phyloP scores from a whole-genome alignment of 208 protist genomes.

The Trypanosoma grayi region DNA sequence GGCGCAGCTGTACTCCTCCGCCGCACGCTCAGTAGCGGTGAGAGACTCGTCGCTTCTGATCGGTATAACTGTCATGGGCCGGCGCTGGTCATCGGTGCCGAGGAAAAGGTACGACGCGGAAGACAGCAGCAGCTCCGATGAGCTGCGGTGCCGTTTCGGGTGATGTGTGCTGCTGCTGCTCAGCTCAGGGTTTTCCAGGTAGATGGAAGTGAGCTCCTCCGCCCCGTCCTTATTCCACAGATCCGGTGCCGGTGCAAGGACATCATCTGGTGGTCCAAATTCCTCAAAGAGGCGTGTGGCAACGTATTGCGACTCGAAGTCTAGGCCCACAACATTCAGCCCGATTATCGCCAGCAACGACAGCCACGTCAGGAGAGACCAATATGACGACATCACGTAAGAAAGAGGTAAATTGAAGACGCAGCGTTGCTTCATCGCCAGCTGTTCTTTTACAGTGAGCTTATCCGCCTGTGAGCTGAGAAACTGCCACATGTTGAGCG shows the following conservation, averaged over 20 bases:
- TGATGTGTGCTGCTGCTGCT: slow-evolving; percentile 24
- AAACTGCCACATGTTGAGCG: slow-evolving; percentile 88
- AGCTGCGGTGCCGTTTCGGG: slow-evolving; percentile 28
- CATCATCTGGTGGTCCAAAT: slow-evolving; percentile 72
- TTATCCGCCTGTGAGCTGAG: slow-evolving; percentile 84
- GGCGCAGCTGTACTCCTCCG: slow-evolving; percentile 59
- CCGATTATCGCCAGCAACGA: slow-evolving; percentile 50
- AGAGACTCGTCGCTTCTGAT: slow-evolving; percentile 42
- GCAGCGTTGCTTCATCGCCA: slow-evolving; percentile 82
- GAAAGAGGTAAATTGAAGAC: slow-evolving; percentile 76
- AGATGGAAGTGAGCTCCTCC: slow-evolving; percentile 47
- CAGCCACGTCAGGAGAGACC: slow-evolving; percentile 80
- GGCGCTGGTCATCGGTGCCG: slow-evolving; percentile 63
- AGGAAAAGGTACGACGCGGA: slow-evolving; percentile 78
- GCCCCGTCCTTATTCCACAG: slow-evolving; percentile 48
- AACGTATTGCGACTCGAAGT: slow-evolving; percentile 83
- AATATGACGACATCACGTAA: slow-evolving; percentile 88
- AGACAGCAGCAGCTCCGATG: slow-evolving; percentile 62
- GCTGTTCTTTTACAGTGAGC: slow-evolving; percentile 62
- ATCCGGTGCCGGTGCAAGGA: slow-evolving; percentile 31
- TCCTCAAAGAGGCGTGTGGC: slow-evolving; percentile 77
- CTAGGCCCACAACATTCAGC: slow-evolving; percentile 77
- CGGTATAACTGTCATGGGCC: slow-evolving; percentile 72
- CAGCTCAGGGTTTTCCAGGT: slow-evolving; percentile 51
- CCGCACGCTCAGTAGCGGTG: slow-evolving; percentile 18